Base-by-base conservation (phyloP, 2,329 filamentous ascomycete species). In the Cytospora chrysosperma region DNA sequence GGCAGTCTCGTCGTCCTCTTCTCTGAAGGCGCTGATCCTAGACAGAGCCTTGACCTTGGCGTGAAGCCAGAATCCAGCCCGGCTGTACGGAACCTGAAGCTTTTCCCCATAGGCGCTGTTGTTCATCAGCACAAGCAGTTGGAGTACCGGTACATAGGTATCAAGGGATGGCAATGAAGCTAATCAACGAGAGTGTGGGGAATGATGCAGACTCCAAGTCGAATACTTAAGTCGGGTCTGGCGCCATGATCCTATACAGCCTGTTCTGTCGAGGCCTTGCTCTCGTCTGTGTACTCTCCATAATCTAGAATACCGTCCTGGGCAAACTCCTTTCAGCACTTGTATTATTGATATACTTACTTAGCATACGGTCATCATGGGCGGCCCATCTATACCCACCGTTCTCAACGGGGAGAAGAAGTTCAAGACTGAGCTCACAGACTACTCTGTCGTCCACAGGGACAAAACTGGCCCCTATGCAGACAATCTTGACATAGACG, bases 401-500 rank as follows among this genome's bases (percentile, higher is more conserved):
- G 15, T 34, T 8, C 52, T 52, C 17, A 55, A 32, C 10, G n/a
- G 9, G 32, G 59, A 49, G 19, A 78, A 77, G 47, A 78, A 76
- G 69, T 77, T 77, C 71, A 78, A 76, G 64, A 78, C 77, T 2
- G 74, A 76, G 21, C 70, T 79, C 19, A 75, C 72, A 0, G 77
- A 78, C 27, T 79, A 76, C 64, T 76, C 77, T 0, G 61, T 73
- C 1, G 30, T 61, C 1, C 73, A 73, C 17, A 50, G 63, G 5
- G 69, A 70, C 3, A 72, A 71, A 24, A 69, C 71, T 2, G 79
- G 79, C 0, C 76, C 76, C 0, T 80, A 81, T 62, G 75, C 77
- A 1, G 72, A 78, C 4, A 71, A 79, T 32, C 73, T 79, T 6
- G 78, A 81, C 9, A 71, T 82, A 3, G 77, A 81, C 59, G 77